Conservation (phyloP, 2,329 filamentous ascomycete species). For the Teratosphaeria gauchensis region DNA sequence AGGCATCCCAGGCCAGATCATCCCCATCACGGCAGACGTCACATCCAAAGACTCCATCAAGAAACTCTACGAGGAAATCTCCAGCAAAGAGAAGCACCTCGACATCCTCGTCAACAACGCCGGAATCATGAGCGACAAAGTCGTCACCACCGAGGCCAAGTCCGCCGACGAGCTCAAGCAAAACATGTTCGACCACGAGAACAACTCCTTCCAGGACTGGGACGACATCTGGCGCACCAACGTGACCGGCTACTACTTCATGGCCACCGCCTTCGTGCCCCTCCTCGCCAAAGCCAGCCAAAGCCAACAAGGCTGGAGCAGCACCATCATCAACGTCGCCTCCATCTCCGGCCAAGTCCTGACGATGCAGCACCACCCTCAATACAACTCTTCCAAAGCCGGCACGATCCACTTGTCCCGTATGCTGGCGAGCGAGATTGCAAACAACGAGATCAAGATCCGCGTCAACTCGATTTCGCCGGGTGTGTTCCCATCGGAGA, state of each 20-base stretch:
- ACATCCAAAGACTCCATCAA: slow-evolving; percentile 35
- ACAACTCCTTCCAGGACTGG: slow-evolving; percentile 36
- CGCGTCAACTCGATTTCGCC: slow-evolving; percentile 50
- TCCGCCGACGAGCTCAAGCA: slow-evolving; percentile 35
- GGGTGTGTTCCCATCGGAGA: slow-evolving; percentile 46
- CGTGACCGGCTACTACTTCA: slow-evolving; percentile 39
- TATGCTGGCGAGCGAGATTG: slow-evolving; percentile 45
- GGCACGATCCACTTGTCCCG: slow-evolving; percentile 46
- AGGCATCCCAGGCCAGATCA: slow-evolving; percentile 36
- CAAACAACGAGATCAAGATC: slow-evolving; percentile 43
- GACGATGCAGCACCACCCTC: slow-evolving; percentile 38
- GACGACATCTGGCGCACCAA: slow-evolving; percentile 37
- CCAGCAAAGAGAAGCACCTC: slow-evolving; percentile 35
- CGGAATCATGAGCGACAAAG: slow-evolving; percentile 31
- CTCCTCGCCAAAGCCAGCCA: slow-evolving; percentile 36
- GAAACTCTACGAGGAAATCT: slow-evolving; percentile 33
- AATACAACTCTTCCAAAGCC: slow-evolving; percentile 39
- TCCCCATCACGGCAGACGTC: slow-evolving; percentile 36
- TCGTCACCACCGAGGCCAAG: slow-evolving; percentile 28
- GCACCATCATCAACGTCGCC: slow-evolving; percentile 37
- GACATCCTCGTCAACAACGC: slow-evolving; percentile 41
- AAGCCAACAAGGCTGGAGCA: slow-evolving; percentile 32
- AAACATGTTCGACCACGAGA: slow-evolving; percentile 35
- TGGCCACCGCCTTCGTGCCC: slow-evolving; percentile 38
- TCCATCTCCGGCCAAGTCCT: slow-evolving; percentile 38